Conservation (phyloP, 2,329 filamentous ascomycete species). For the Hypoxylon sp. region DNA sequence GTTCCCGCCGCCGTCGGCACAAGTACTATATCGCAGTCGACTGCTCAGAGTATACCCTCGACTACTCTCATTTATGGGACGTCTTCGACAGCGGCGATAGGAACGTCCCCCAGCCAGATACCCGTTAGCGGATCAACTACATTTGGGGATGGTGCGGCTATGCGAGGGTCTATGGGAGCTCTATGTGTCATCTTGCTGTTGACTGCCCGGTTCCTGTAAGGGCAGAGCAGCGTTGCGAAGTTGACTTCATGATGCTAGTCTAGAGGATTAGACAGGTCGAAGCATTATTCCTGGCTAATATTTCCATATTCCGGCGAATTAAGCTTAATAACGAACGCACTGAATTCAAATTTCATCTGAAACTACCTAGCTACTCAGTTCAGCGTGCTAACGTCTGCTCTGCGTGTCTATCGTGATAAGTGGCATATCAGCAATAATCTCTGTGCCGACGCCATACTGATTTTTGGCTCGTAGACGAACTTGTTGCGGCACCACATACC, state of each 20-base stretch:
- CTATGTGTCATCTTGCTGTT: slow-evolving; percentile 5
- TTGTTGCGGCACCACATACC: neutral
- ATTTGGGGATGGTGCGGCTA: neutral
- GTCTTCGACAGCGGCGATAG: slow-evolving; percentile 10
- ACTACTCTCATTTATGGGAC: slow-evolving; percentile 5
- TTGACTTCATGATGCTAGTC: neutral
- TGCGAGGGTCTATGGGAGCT: slow-evolving; percentile 7
- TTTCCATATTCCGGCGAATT: neutral
- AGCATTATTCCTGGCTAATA: neutral
- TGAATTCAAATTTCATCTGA: neutral
- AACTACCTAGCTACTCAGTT: too few species aligned
- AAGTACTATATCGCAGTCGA: neutral
- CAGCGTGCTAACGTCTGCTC: neutral
- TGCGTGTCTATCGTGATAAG: neutral
- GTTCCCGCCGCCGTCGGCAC: slow-evolving; percentile 2
- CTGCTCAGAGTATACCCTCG: neutral
- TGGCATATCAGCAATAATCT: neutral
- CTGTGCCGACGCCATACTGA: too few species aligned
- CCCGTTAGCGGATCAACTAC: slow-evolving; percentile 23
- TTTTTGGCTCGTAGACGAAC: too few species aligned
- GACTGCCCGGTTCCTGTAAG: slow-evolving; percentile 17
- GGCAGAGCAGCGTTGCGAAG: neutral
- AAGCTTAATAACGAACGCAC: neutral
- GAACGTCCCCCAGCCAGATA: slow-evolving; percentile 20
- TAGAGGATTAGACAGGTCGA: slow-evolving; percentile 4